phyloP scores from a whole-genome alignment of 768 basidiomycete species.

The Lactifluus pinguis region DNA sequence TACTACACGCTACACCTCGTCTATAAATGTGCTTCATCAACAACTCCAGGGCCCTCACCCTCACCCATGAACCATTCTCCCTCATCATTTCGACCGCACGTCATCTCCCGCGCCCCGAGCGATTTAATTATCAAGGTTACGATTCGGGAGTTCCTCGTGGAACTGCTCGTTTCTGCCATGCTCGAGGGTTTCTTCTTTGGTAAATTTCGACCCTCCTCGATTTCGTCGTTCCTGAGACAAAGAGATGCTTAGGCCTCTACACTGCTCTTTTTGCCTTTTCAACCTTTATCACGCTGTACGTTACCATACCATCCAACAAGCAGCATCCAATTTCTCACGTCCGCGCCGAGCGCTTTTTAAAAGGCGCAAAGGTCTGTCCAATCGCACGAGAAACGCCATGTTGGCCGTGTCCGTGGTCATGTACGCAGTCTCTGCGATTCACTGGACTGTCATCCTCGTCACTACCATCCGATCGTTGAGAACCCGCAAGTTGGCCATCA shows the following conservation, averaged over 20 bases:
- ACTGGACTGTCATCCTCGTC: neutral
- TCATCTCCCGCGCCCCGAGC: too few species aligned
- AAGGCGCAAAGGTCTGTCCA: neutral
- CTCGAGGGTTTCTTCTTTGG: neutral
- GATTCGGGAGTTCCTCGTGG: neutral
- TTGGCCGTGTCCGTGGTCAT: neutral
- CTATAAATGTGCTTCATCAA: too few species aligned
- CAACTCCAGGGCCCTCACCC: too few species aligned
- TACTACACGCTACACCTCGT: too few species aligned
- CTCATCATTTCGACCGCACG: too few species aligned
- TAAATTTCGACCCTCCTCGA: neutral
- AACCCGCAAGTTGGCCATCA: neutral
- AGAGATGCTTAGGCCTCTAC: too few species aligned
- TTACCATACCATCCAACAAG: too few species aligned
- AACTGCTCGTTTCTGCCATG: neutral
- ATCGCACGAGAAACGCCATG: neutral
- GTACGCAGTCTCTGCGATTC: neutral
- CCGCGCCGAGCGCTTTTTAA: neutral
- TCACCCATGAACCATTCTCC: too few species aligned
- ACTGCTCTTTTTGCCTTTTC: too few species aligned
- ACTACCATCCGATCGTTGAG: neutral
- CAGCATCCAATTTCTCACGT: neutral
- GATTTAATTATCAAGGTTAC: too few species aligned
- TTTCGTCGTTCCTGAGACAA: neutral
- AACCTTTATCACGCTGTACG: neutral